phyloP scores from a whole-genome alignment of 2,329 filamentous ascomycete genomes.

The Epichloe glyceriae region DNA sequence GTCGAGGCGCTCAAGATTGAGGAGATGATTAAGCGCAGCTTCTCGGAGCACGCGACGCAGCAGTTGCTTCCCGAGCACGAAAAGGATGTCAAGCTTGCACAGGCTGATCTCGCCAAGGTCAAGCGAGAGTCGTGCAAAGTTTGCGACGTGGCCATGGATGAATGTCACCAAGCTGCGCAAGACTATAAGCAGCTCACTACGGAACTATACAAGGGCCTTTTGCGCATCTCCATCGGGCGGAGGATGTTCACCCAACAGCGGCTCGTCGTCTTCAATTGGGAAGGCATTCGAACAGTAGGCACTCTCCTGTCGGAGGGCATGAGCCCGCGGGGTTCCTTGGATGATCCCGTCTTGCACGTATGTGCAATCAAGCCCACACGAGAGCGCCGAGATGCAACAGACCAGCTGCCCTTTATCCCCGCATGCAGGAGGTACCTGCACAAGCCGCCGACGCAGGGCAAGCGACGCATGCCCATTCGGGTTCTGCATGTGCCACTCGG shows the following conservation, averaged over 20 bases:
- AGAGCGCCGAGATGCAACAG: conserved; percentile 62
- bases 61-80: conserved; percentile 89
- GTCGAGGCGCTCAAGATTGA: conserved; percentile 97
- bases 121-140: conserved; percentile 72
- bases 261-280: conserved; percentile 72
- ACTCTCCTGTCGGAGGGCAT: conserved; percentile 67
- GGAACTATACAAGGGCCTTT: conserved; percentile 63
- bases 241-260: conserved; percentile 65
- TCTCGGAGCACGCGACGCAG: conserved; percentile 95
- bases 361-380: conserved; percentile 62
- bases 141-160: conserved; percentile 69
- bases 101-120: conserved; percentile 82
- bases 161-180: conserved; percentile 71
- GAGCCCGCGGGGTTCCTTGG: conserved; percentile 41
- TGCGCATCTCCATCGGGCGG: conserved; percentile 71
- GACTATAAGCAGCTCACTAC: conserved; percentile 67
- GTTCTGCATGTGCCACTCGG: conserved; percentile 56
- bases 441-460: conserved; percentile 46
- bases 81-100: conserved; percentile 82
- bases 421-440: conserved; percentile 56
- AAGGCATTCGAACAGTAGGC: conserved; percentile 71
- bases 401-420: conserved; percentile 72
- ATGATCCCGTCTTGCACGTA: conserved; percentile 59
- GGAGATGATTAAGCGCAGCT: conserved; percentile 99
- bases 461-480: conserved; percentile 55